These are phyloP conservation scores for Yamadazyma taylorii DNA, from an alignment of 1,139 yeast genomes.

Conservation along the genomic window DNA sequence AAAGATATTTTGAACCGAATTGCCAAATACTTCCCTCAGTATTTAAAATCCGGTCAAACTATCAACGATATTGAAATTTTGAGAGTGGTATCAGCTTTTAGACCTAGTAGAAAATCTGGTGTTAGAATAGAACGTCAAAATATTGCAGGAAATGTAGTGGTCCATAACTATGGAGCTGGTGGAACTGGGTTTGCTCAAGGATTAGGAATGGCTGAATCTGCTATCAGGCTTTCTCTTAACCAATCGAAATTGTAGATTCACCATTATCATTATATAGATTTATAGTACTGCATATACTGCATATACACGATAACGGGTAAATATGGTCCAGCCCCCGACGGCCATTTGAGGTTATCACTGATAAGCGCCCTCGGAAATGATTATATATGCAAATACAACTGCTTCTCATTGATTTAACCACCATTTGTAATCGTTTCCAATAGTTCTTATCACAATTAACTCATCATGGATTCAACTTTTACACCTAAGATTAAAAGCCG, in stretches of 20 bases:
- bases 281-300: neutral
- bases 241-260: slow-evolving; percentile 8
- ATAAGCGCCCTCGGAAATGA: too few species aligned
- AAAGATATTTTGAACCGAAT: slow-evolving; percentile 59
- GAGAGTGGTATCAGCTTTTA: slow-evolving; percentile 63
- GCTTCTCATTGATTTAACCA: too few species aligned
- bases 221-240: slow-evolving; percentile 22
- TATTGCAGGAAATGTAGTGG: slow-evolving; percentile 30
- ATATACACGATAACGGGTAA: neutral
- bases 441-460: too few species aligned
- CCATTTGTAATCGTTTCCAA: too few species aligned
- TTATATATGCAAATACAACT: too few species aligned
- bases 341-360: too few species aligned
- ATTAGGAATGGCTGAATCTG: slow-evolving; percentile 37
- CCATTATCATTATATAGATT: neutral
- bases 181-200: slow-evolving; percentile 27
- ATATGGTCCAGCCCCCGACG: too few species aligned
- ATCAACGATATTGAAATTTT: slow-evolving; percentile 38
- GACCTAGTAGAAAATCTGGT: slow-evolving; percentile 73
- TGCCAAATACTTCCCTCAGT: slow-evolving; percentile 51
- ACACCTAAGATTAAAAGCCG: too few species aligned
- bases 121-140: slow-evolving; percentile 56
- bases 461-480: too few species aligned
- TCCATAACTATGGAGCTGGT: slow-evolving; percentile 52
- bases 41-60: slow-evolving; percentile 26